These are phyloP conservation scores for Hymenoscyphus linearis DNA, from an alignment of 2,329 filamentous ascomycete genomes.

Conservation along the genomic window DNA sequence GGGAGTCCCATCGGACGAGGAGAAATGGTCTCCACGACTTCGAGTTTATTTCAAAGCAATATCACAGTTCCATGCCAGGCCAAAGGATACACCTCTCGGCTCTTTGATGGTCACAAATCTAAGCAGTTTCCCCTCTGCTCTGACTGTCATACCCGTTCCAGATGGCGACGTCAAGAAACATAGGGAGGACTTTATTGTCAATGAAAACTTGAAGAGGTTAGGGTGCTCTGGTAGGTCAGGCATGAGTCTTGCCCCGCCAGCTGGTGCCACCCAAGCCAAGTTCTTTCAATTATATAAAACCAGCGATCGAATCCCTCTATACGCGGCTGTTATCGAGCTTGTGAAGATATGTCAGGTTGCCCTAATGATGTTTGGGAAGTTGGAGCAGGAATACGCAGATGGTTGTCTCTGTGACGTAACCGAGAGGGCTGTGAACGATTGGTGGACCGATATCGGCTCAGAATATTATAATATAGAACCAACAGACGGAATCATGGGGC, in stretches of 20 bases:
- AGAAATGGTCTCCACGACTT: conserved; percentile 71
- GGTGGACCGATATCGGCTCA: conserved; percentile 91
- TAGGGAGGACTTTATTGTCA: conserved; percentile 82
- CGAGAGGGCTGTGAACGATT: conserved; percentile 82
- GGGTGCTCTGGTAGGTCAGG: conserved; percentile 88
- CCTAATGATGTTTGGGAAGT: conserved; percentile 78
- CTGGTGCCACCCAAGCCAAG: conserved; percentile 78
- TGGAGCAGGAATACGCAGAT: conserved; percentile 85
- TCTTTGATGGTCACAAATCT: conserved; percentile 92
- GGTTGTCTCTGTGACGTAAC: conserved; percentile 91
- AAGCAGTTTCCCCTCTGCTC: conserved; percentile 81
- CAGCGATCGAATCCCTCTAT: conserved; percentile 74
- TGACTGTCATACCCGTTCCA: conserved; percentile 88
- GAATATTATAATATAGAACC: conserved; percentile 93
- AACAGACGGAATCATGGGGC: conserved; percentile 85
- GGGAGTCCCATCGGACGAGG: conserved; percentile 74
- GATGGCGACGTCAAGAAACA: conserved; percentile 79
- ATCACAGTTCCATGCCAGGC: conserved; percentile 76
- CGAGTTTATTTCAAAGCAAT: conserved; percentile 82
- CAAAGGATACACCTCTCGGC: conserved; percentile 75
- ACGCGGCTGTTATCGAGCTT: conserved; percentile 76
- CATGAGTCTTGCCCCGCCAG: conserved; percentile 72
- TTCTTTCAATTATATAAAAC: conserved; percentile 88
- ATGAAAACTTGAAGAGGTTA: conserved; percentile 86
- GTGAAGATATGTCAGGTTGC: conserved; percentile 90